These are phyloP conservation scores for Apiospora koreana DNA, from an alignment of 2,329 filamentous ascomycete species.

Conservation along the genomic window DNA sequence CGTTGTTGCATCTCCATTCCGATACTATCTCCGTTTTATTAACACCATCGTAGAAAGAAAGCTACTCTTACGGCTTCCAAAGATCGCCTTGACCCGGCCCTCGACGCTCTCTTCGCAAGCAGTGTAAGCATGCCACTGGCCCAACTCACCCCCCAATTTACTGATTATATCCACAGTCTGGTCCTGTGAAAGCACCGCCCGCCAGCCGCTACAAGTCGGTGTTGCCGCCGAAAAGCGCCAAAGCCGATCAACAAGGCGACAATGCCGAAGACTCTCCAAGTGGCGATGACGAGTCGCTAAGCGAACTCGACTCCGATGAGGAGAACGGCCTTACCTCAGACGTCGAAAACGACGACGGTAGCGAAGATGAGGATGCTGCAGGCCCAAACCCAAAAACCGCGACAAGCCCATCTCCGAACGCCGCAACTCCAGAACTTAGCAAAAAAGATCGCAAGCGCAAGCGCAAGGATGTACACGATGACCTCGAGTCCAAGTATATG, in stretches of 20 bases:
- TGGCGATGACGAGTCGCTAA: slow-evolving; percentile 22
- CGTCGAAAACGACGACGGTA: slow-evolving; percentile 26
- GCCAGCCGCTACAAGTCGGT: slow-evolving; percentile 46
- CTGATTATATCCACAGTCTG: slow-evolving; percentile 40
- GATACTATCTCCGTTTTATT: background rate
- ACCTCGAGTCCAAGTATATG: slow-evolving; percentile 72
- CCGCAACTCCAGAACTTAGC: slow-evolving; percentile 40
- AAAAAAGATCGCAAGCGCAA: slow-evolving; percentile 65
- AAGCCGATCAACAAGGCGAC: slow-evolving; percentile 25
- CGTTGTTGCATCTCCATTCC: slow-evolving; percentile 21
- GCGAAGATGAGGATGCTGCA: slow-evolving; percentile 34
- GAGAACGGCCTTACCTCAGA: slow-evolving; percentile 23
- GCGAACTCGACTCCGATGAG: slow-evolving; percentile 21
- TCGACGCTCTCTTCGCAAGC: slow-evolving; percentile 70
- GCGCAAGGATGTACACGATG: slow-evolving; percentile 67
- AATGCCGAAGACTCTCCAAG: slow-evolving; percentile 5
- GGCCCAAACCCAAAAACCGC: slow-evolving; percentile 34
- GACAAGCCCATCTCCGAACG: slow-evolving; percentile 33
- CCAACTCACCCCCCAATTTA: background rate
- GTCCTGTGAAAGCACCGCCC: slow-evolving; percentile 49
- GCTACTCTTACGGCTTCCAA: slow-evolving; percentile 43
- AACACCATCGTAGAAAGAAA: slow-evolving; percentile 33
- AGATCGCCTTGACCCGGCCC: slow-evolving; percentile 65
- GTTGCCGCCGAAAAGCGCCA: slow-evolving; percentile 34
- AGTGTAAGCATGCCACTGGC: slow-evolving; percentile 58